Conservation (phyloP, 306 rosid species). For the Potentilla sterilis region DNA sequence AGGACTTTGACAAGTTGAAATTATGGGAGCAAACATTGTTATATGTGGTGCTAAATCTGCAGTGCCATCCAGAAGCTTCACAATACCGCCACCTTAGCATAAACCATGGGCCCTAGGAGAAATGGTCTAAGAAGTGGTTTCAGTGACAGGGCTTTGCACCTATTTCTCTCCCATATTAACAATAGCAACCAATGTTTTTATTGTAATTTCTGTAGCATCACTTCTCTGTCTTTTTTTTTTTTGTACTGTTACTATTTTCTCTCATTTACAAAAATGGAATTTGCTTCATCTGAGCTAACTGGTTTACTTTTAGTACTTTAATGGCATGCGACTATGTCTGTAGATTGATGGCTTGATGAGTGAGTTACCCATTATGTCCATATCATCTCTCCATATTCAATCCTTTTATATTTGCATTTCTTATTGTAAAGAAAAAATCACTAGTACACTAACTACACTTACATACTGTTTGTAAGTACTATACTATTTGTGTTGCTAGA, state of each 20-base stretch:
- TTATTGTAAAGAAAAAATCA: not conserved
- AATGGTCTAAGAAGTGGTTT: not conserved
- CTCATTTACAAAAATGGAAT: not conserved
- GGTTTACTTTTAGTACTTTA: not conserved
- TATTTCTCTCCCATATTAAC: not conserved
- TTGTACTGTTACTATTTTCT: not conserved
- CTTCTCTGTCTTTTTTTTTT: not conserved
- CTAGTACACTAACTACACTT: too few species aligned
- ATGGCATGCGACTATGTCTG: not conserved
- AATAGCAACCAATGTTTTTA: not conserved
- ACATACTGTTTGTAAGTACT: not conserved
- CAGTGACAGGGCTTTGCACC: constrained; percentile 3
- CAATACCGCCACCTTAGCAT: constrained; percentile 20
- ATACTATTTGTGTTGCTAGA: too few species aligned
- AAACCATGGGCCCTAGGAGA: not conserved
- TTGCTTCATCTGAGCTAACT: not conserved
- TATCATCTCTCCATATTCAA: not conserved
- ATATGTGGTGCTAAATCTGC: constrained; percentile 58
- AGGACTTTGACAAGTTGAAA: constrained; percentile 44
- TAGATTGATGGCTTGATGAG: not conserved
- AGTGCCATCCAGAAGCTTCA: constrained; percentile 57
- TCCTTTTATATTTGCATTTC: not conserved
- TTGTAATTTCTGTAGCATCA: not conserved
- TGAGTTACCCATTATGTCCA: too few species aligned
- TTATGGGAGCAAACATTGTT: constrained; percentile 61